These are phyloP conservation scores for Sphaerulina populicola DNA, from an alignment of 2,329 filamentous ascomycete species.

Conservation along the genomic window DNA sequence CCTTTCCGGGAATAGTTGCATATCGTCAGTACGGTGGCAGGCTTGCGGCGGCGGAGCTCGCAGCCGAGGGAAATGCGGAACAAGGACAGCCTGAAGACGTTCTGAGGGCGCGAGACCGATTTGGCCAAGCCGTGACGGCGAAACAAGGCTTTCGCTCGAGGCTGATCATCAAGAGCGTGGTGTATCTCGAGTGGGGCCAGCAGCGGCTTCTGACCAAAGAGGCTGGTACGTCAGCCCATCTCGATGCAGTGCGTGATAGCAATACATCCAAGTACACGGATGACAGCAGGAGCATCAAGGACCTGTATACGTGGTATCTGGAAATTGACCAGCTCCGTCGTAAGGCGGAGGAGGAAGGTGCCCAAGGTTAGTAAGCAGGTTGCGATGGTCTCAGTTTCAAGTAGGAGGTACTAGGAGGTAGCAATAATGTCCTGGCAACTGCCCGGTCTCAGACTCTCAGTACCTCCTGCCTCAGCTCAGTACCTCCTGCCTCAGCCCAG, in stretches of 20 bases:
- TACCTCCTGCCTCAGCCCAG: too few relatives aligned
- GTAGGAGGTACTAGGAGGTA: too few relatives aligned
- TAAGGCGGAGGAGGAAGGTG: too few relatives aligned
- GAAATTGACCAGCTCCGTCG: neutral
- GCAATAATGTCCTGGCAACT: too few relatives aligned
- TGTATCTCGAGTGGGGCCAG: slow-evolving; percentile 27
- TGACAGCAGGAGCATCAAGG: slow-evolving; percentile 30
- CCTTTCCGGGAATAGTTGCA: slow-evolving; percentile 24
- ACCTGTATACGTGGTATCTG: slow-evolving; percentile 20
- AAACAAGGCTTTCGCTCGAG: slow-evolving; percentile 24
- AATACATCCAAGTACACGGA: slow-evolving; percentile 28
- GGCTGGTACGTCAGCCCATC: slow-evolving; percentile 25
- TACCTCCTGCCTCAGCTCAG: too few relatives aligned
- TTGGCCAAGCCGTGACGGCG: neutral
- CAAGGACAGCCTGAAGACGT: slow-evolving; percentile 11
- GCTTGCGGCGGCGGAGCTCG: slow-evolving; percentile 18
- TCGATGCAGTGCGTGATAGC: slow-evolving; percentile 22
- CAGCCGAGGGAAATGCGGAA: slow-evolving; percentile 10
- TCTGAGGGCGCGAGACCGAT: neutral
- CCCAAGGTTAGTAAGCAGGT: too few relatives aligned
- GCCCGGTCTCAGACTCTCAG: too few relatives aligned
- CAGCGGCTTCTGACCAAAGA: slow-evolving; percentile 27
- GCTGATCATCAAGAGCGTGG: slow-evolving; percentile 25
- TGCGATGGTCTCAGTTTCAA: too few relatives aligned
- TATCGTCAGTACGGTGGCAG: slow-evolving; percentile 26